Base-by-base conservation (phyloP, 1,139 yeast species). In the Petasospora rhodanensis region DNA sequence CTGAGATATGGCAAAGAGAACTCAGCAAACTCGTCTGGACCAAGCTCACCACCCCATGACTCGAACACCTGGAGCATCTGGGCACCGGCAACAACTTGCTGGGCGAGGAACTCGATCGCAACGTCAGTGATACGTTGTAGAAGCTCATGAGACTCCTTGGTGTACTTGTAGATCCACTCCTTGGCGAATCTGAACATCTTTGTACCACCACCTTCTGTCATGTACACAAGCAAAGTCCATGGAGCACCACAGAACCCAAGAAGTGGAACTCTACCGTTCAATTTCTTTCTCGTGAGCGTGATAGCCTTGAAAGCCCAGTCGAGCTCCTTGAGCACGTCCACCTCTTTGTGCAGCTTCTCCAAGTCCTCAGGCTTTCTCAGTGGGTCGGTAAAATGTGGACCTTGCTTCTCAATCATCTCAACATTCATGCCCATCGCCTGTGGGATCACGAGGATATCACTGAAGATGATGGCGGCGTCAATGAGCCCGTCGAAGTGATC, bases 361-460 rank as follows among this genome's bases (percentile, higher is more conserved):
- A 89, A 64, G 50, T 87, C 95, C 31, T 67, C 69, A 5, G 85
- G 85, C 2, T 63, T 63, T 56, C 97, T 76, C 49, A 91, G 66
- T 12, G 98, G 99, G 31, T 77, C 78, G 1, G 86, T 89, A 59
- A 91, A 91, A 31, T 81, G 84, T 2, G 99, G 99, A 1, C 99
- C 99, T 43, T 81, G 80, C 32, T 95, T 94, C 42, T 91, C 98
- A 27, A 85, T 66, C 95, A 91, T 91, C 54, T 84, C 80, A 26
- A 91, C 95, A 37, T 75, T 79, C 81, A 89, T 85, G 14, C 98
- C 98, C 89, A 91, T 82, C 6, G 97, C 98, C 62, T 91, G 98
- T 3, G 99, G 99, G 37, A 91, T 83, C 26, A 91, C 98, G 42
- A 91, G 69, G 49, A 91, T 91, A 58, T 91, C 99, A 54, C 91